phyloP scores from a whole-genome alignment of 2,329 filamentous ascomycete genomes.

The Helminthosporium solani region DNA sequence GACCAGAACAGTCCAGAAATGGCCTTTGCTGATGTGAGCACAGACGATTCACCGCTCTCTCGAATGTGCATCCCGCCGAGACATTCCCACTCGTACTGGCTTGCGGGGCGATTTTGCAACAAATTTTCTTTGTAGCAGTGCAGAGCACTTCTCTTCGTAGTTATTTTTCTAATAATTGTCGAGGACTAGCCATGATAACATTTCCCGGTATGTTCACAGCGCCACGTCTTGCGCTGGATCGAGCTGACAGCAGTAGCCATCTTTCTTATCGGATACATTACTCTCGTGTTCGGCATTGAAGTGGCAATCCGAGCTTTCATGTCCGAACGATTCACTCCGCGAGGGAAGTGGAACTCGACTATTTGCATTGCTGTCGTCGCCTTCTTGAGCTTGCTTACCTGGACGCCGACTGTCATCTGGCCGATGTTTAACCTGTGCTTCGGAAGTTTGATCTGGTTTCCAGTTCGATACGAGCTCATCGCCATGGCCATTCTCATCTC shows the following conservation, averaged over 20 bases:
- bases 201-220: slow-evolving; percentile 38
- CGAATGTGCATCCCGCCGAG: slow-evolving; percentile 43
- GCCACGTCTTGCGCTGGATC: background rate
- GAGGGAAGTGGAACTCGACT: slow-evolving; percentile 60
- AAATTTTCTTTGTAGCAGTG: slow-evolving; percentile 42
- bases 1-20: too few relatives aligned
- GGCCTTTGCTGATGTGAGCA: slow-evolving; percentile 13
- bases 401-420: slow-evolving; percentile 59
- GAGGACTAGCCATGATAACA: slow-evolving; percentile 38
- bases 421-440: slow-evolving; percentile 63
- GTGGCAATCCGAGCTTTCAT: slow-evolving; percentile 58
- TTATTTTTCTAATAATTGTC: slow-evolving; percentile 40
- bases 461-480: slow-evolving; percentile 60
- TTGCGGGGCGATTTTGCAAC: slow-evolving; percentile 39
- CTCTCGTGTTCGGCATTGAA: slow-evolving; percentile 66
- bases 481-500: slow-evolving; percentile 57
- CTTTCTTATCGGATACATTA: slow-evolving; percentile 66
- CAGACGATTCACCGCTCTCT: slow-evolving; percentile 40
- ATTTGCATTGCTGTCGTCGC: slow-evolving; percentile 57
- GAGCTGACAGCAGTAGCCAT: slow-evolving; percentile 53
- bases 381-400: slow-evolving; percentile 56
- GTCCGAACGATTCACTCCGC: slow-evolving; percentile 57
- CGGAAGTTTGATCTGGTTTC: slow-evolving; percentile 67
- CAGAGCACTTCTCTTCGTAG: slow-evolving; percentile 41
- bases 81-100: slow-evolving; percentile 44